phyloP scores from a whole-genome alignment of 192 early-diverging fungal species.

The Coemansia sp. region DNA sequence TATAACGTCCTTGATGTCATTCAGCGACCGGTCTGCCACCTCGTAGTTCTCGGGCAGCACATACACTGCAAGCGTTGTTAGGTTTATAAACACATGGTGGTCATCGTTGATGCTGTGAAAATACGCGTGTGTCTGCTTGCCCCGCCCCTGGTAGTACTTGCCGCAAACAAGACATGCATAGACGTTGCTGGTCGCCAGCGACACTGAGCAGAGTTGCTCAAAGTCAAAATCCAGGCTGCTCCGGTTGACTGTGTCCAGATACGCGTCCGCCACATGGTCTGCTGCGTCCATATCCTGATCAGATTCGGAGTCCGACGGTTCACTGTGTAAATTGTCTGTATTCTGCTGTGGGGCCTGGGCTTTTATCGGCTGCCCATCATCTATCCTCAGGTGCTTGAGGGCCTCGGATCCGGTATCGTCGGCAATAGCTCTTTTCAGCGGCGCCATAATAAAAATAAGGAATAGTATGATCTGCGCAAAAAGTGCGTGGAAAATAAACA shows the following conservation, averaged over 20 bases:
- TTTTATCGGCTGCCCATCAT: not conserved
- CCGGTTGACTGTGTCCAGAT: slow-evolving; percentile 83
- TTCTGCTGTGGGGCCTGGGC: too few relatives aligned
- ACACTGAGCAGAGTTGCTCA: slow-evolving; percentile 96
- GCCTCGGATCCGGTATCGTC: not conserved
- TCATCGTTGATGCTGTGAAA: slow-evolving; percentile 93
- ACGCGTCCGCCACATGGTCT: slow-evolving; percentile 52
- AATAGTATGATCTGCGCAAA: too few relatives aligned
- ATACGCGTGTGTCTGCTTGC: slow-evolving; percentile 88
- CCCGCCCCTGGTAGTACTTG: slow-evolving; percentile 93
- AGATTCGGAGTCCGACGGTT: too few relatives aligned
- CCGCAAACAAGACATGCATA: slow-evolving; percentile 97
- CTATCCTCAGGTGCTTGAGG: not conserved
- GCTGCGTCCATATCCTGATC: not conserved
- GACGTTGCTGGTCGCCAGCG: slow-evolving; percentile 88
- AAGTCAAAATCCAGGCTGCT: slow-evolving; percentile 96
- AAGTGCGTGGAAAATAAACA: too few relatives aligned
- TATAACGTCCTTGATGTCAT: slow-evolving; percentile 91
- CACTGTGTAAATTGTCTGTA: too few relatives aligned
- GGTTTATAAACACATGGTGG: slow-evolving; percentile 95
- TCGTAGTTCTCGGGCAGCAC: slow-evolving; percentile 94
- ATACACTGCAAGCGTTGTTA: slow-evolving; percentile 81
- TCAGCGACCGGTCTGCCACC: slow-evolving; percentile 77
- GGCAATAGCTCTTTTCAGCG: not conserved
- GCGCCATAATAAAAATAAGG: too few relatives aligned